A percentile compares a stretch with the other conserved stretches of the same genome.
These are phyloP conservation scores for Xylariaceae sp. DNA, from an alignment of 2,329 filamentous ascomycete genomes.

Conservation along the genomic window DNA sequence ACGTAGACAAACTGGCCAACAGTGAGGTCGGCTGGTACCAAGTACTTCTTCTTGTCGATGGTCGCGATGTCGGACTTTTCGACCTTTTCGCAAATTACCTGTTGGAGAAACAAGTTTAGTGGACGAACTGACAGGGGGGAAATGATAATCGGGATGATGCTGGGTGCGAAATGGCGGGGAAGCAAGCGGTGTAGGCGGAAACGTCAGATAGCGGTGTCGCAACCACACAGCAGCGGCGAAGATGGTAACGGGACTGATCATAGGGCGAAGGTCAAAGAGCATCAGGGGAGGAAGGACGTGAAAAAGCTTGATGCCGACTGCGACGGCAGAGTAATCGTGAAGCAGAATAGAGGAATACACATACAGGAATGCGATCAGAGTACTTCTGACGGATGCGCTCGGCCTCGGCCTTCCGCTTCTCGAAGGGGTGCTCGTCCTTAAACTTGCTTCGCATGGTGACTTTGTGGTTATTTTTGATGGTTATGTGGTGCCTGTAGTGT, in stretches of 20 bases:
- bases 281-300: too few relatives aligned
- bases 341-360: too few relatives aligned
- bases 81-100: conserved; percentile 99
- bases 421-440: conserved; percentile 99
- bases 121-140: neutral
- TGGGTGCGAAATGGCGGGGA: too few relatives aligned
- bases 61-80: conserved; percentile 99
- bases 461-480: conserved; percentile 5
- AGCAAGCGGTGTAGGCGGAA: conserved; percentile 1
- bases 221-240: too few relatives aligned
- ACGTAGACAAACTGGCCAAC: conserved; percentile 99
- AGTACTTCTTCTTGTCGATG: conserved; percentile 99
- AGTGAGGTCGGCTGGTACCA: conserved; percentile 94
- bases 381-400: conserved; percentile 99
- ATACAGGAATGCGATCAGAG: conserved; percentile 93
- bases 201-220: neutral
- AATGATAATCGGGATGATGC: neutral
- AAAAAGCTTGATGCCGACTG: too few relatives aligned
- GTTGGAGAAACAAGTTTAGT: conserved; percentile 1
- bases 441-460: conserved; percentile 95
- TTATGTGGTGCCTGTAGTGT: conserved; percentile 2
- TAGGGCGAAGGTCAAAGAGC: too few relatives aligned
- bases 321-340: too few relatives aligned
- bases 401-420: conserved; percentile 99
- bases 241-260: too few relatives aligned